Evolutionary conservation across 805 yeast genomes (phyloP), one percentile per base, ranked within the genome.

Genomic region (Starmera dryadoides): DNA sequence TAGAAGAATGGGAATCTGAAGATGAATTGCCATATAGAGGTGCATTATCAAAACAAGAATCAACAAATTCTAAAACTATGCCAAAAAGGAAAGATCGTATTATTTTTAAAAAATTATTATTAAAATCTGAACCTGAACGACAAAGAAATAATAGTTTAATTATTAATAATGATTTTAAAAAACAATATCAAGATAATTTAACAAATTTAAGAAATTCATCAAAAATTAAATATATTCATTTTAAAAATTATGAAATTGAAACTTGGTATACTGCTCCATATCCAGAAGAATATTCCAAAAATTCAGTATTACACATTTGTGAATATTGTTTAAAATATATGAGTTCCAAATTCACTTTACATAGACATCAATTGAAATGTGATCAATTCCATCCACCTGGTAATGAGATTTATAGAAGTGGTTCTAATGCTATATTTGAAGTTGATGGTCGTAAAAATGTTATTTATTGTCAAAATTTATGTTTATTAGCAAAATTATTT

Each of bases 261-360:
- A 86, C 96, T 0, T 87, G 97, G 96, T 89, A 85, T 59, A 76
- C 85, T 3, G 80, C 96, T 0, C 98, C 98, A 2, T 93, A 86
- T 55, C 97, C 98, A 0, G 88, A 84, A 43, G 93, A 86, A 52
- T 86, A 79, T 52, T 75, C 86, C 32, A 70, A 69, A 23, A 73
- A 78, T 34, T 65, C 66, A 32, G 71, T 79, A 3, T 63, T 93
- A 34, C 80, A 79, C 52, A 72, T 91, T 14, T 93, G 98, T 60
- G 93, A 87, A 47, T 78, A 71, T 50, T 93, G 98, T 56, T 61
- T 91, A 42, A 80, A 83, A 60, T 89, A 86, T 55, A 79, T 79
- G 77, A 71, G 71, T 30, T 79, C 88, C 0, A 79, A 82, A 14
- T 79, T 72, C 47, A 76, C 81, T 0, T 69, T 76, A 38, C 66